Evolutionary conservation across 345 rosid species (phyloP).

Genomic region (Capsella bursapastoris): DNA sequence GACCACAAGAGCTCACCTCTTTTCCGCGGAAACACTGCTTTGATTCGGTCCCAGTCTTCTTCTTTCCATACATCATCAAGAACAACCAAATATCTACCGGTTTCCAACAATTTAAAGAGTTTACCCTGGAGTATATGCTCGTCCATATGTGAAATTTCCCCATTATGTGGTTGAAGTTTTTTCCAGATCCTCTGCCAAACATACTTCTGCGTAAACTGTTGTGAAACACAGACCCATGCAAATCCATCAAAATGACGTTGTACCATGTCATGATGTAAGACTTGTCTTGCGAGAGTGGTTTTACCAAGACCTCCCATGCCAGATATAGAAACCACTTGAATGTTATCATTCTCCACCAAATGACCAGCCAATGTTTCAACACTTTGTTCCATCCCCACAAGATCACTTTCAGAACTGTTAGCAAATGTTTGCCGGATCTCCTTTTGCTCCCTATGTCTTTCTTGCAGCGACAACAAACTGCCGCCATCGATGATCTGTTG

Average conservation of each 20-base stretch:
- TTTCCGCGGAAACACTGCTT: constrained; percentile 41
- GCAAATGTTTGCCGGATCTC: constrained; percentile 40
- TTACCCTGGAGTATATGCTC: constrained; percentile 36
- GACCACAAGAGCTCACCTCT: not conserved
- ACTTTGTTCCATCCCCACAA: constrained; percentile 50
- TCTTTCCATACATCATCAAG: constrained; percentile 55
- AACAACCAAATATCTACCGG: constrained; percentile 49
- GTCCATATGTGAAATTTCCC: constrained; percentile 10
- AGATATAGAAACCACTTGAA: constrained; percentile 41
- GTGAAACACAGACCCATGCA: constrained; percentile 54
- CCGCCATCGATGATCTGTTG: constrained; percentile 5
- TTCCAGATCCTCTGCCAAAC: constrained; percentile 46
- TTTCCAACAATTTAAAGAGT: constrained; percentile 29
- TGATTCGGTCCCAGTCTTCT: constrained; percentile 47
- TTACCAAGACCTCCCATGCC: constrained; percentile 69
- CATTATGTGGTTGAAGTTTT: constrained; percentile 37
- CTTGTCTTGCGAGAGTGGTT: constrained; percentile 50
- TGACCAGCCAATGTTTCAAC: constrained; percentile 31
- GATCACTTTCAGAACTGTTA: constrained; percentile 35
- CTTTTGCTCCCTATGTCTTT: constrained; percentile 27
- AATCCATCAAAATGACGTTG: constrained; percentile 40
- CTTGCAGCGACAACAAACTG: not conserved
- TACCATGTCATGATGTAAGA: constrained; percentile 33
- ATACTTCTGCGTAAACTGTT: constrained; percentile 38
- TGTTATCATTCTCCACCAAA: constrained; percentile 12